These are phyloP conservation scores for Naganishia sp. DNA, from an alignment of 1,284 basidiomycete species.

Conservation along the genomic window DNA sequence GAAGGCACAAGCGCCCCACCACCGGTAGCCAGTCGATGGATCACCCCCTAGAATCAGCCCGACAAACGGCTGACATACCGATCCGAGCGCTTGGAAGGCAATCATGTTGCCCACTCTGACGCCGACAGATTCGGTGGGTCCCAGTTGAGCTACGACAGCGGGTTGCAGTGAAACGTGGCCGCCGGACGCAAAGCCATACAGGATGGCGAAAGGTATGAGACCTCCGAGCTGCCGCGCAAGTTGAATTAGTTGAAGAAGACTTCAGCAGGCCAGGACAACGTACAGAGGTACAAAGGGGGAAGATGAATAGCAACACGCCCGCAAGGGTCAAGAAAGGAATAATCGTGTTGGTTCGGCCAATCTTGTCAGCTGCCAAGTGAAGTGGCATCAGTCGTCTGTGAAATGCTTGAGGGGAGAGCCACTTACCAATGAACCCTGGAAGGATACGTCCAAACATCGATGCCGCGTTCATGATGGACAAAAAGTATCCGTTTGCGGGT, in stretches of 20 bases:
- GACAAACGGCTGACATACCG: constrained; percentile 18
- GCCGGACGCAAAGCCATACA: constrained; percentile 24
- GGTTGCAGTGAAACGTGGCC: constrained; percentile 20
- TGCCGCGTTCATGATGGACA: constrained; percentile 25
- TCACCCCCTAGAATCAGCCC: constrained; percentile 23
- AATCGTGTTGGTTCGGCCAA: constrained; percentile 24
- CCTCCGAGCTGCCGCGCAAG: constrained; percentile 15
- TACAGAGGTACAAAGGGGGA: constrained; percentile 26
- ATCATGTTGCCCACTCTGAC: constrained; percentile 23
- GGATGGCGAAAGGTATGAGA: constrained; percentile 24
- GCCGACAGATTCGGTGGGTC: constrained; percentile 23
- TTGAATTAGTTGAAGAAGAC: neutral
- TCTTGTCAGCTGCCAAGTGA: constrained; percentile 13
- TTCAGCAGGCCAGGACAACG: neutral
- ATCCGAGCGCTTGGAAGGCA: constrained; percentile 23
- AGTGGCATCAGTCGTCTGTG: neutral
- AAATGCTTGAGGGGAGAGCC: too few relatives aligned
- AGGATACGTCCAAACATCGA: constrained; percentile 29
- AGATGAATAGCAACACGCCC: constrained; percentile 24
- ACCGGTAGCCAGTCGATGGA: constrained; percentile 16
- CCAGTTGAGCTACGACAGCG: constrained; percentile 22
- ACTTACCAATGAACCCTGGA: constrained; percentile 19
- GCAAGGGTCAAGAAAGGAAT: constrained; percentile 19
- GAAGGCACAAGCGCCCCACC: constrained; percentile 24
- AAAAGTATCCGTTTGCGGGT: constrained; percentile 23